Percentiles rank a stretch among this genome's conserved stretches.
Conservation (phyloP, 805 yeast genomes). For the Ogataea paraovalis region DNA sequence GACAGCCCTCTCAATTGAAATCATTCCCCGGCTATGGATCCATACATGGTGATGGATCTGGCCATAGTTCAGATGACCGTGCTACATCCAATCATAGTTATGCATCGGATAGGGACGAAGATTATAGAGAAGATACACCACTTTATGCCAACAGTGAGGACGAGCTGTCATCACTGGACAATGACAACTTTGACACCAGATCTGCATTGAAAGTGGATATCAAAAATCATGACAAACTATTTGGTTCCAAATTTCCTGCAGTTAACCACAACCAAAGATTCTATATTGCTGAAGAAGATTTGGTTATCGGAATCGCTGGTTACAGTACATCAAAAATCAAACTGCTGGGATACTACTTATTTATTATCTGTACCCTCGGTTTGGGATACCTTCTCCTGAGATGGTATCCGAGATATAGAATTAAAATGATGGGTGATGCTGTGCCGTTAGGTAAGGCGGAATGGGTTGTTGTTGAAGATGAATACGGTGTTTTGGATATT, state of each 20-base stretch:
- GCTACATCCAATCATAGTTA: background rate
- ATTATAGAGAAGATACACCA: slow-evolving; percentile 11
- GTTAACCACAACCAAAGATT: slow-evolving; percentile 64
- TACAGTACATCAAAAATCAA: slow-evolving; percentile 54
- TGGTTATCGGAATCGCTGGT: slow-evolving; percentile 93
- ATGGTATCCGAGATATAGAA: slow-evolving; percentile 81
- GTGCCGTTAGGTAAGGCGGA: slow-evolving; percentile 78
- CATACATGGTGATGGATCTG: slow-evolving; percentile 1
- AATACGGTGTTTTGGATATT: slow-evolving; percentile 77
- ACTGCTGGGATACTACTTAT: slow-evolving; percentile 42
- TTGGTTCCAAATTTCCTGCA: slow-evolving; percentile 37
- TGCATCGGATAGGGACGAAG: slow-evolving; percentile 13
- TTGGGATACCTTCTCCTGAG: slow-evolving; percentile 66
- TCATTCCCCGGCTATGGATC: slow-evolving; percentile 3
- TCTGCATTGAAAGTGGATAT: slow-evolving; percentile 23
- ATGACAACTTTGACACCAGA: slow-evolving; percentile 9
- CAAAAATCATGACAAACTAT: slow-evolving; percentile 40
- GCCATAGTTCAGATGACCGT: background rate
- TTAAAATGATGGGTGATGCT: slow-evolving; percentile 59
- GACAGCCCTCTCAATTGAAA: background rate
- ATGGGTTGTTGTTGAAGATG: slow-evolving; percentile 93
- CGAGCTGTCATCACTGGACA: slow-evolving; percentile 9
- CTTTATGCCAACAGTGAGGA: slow-evolving; percentile 20
- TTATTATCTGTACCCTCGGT: slow-evolving; percentile 65
- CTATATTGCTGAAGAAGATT: slow-evolving; percentile 92